Conservation (phyloP, 345 rosid genomes). For the Passiflora organensis region DNA sequence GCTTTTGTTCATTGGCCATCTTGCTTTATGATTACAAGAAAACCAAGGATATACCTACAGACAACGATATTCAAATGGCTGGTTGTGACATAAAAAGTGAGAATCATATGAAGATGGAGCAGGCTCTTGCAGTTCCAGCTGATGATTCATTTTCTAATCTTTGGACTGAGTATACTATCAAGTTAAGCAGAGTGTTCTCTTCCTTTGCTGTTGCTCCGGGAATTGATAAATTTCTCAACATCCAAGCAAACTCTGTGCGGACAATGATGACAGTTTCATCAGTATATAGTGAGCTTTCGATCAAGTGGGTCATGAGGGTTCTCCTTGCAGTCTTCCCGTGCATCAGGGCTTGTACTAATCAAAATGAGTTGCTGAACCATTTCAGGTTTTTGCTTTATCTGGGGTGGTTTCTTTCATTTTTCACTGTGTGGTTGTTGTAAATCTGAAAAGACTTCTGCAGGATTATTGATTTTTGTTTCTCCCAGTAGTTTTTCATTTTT, state of each 20-base stretch:
- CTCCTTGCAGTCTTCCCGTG: slow-evolving; percentile 54
- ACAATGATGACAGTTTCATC: slow-evolving; percentile 37
- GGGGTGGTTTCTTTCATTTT: neutral
- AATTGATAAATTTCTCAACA: slow-evolving; percentile 29
- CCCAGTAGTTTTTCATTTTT: slow-evolving; percentile 6
- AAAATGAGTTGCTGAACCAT: slow-evolving; percentile 50
- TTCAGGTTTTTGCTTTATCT: slow-evolving; percentile 33
- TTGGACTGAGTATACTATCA: slow-evolving; percentile 49
- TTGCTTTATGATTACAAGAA: slow-evolving; percentile 50
- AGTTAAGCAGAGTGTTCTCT: slow-evolving; percentile 49
- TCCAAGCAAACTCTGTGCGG: slow-evolving; percentile 29
- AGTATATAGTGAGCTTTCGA: slow-evolving; percentile 56
- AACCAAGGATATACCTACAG: slow-evolving; percentile 22
- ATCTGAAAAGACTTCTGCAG: neutral
- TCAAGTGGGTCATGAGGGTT: slow-evolving; percentile 64
- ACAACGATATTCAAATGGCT: slow-evolving; percentile 24
- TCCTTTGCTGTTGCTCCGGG: slow-evolving; percentile 53
- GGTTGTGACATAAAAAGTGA: slow-evolving; percentile 17
- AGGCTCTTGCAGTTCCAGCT: slow-evolving; percentile 24
- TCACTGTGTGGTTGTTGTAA: neutral
- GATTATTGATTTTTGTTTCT: slow-evolving; percentile 5
- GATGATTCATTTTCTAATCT: slow-evolving; percentile 31
- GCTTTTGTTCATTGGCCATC: slow-evolving; percentile 67
- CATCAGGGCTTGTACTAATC: slow-evolving; percentile 57
- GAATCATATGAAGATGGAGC: slow-evolving; percentile 19